Conservation (phyloP, 2,329 filamentous ascomycete species). For the Beauveria rudraprayagi region DNA sequence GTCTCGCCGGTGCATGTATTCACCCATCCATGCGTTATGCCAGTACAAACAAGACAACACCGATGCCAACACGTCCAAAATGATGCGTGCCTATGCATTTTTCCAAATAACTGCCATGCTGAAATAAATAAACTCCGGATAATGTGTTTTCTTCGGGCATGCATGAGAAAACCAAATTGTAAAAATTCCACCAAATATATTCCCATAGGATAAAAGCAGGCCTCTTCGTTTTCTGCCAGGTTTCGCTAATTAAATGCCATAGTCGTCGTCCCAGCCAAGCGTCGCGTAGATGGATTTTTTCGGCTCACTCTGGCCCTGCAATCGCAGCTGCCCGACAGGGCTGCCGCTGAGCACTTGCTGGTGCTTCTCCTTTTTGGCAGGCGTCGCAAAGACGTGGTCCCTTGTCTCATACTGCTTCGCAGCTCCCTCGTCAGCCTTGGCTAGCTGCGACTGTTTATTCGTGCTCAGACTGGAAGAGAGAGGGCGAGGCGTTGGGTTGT, state of each 20-base stretch:
- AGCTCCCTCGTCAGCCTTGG: slow-evolving; percentile 13
- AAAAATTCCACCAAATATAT: background rate
- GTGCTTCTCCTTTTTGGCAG: slow-evolving; percentile 26
- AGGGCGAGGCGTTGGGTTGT: background rate
- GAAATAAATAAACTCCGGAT: slow-evolving; percentile 1
- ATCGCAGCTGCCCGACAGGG: slow-evolving; percentile 13
- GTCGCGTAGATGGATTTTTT: slow-evolving; percentile 43
- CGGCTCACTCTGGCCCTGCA: slow-evolving; percentile 13
- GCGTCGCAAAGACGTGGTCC: slow-evolving; percentile 28
- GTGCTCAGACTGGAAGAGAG: slow-evolving; percentile 13
- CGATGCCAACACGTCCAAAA: background rate
- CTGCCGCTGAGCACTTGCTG: slow-evolving; percentile 13
- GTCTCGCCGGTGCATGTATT: background rate
- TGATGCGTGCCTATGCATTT: background rate
- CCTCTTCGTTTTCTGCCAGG: background rate
- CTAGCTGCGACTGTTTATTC: background rate
- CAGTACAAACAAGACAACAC: background rate
- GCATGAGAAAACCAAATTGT: background rate
- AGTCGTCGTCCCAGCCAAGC: slow-evolving; percentile 52
- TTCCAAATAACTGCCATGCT: background rate
- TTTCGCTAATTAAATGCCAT: slow-evolving; percentile 37
- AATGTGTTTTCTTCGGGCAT: background rate
- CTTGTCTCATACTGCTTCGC: too few relatives aligned
- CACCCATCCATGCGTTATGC: background rate
- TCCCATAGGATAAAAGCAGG: background rate